Conservation (phyloP, 176 grass and related monocot species). For the Carex pumila region DNA sequence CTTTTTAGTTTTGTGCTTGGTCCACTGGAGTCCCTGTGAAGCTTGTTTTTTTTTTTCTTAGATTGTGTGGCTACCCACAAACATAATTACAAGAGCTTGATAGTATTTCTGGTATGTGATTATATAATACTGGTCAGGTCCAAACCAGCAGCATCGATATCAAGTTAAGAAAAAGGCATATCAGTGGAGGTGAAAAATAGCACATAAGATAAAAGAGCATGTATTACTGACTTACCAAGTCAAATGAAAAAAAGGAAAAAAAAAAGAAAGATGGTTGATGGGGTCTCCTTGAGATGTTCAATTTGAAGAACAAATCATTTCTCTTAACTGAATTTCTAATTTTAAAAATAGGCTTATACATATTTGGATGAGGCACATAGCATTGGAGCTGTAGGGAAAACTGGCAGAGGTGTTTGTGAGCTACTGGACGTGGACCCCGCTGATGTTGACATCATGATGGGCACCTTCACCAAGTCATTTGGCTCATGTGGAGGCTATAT, state of each 20-base stretch:
- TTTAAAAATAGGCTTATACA: constrained; percentile 58
- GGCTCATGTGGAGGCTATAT: constrained; percentile 82
- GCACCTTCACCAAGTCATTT: constrained; percentile 94
- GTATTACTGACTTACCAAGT: not conserved
- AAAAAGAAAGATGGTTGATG: too few relatives aligned
- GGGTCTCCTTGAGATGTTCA: not conserved
- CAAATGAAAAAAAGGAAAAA: not conserved
- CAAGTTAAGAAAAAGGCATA: not conserved
- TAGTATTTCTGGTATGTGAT: not conserved
- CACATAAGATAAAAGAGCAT: too few relatives aligned
- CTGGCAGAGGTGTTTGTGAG: constrained; percentile 77
- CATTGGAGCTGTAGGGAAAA: constrained; percentile 84
- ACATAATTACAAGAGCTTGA: not conserved
- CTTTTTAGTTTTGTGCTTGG: not conserved
- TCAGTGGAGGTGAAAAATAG: not conserved
- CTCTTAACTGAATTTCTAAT: not conserved
- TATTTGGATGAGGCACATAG: constrained; percentile 94
- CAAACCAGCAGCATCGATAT: not conserved
- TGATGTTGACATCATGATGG: constrained; percentile 97
- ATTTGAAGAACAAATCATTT: not conserved
- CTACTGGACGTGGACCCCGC: constrained; percentile 70
- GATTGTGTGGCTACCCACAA: not conserved
- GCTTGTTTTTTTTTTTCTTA: not conserved
- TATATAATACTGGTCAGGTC: not conserved
- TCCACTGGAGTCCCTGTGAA: not conserved